Conservation (phyloP, 2,329 filamentous ascomycete genomes). For the Pseudogymnoascus sp. region DNA sequence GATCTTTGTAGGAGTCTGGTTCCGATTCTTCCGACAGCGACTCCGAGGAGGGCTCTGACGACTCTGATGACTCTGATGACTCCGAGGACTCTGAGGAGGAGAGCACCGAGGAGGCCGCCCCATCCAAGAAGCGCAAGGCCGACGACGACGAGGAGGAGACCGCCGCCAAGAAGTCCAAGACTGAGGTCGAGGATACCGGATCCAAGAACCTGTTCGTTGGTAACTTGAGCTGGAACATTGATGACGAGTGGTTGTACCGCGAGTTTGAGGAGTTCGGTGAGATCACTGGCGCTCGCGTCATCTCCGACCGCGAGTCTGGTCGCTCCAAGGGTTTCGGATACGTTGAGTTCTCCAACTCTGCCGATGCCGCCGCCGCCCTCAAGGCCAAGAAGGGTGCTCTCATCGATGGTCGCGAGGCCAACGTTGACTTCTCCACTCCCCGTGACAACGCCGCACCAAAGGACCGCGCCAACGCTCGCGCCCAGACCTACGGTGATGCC, state of each 20-base stretch:
- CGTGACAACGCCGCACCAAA: conserved; percentile 42
- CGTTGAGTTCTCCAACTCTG: conserved; percentile 56
- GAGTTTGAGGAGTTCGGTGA: conserved; percentile 64
- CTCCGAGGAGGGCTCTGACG: conserved; percentile 9
- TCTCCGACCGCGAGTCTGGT: conserved; percentile 58
- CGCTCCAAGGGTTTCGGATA: conserved; percentile 69
- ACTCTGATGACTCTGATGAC: conserved; percentile 18
- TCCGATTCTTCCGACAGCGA: conserved; percentile 16
- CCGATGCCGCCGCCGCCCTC: conserved; percentile 54
- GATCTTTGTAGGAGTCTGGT: conserved; percentile 18
- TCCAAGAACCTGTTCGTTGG: conserved; percentile 62
- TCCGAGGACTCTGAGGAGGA: conserved; percentile 20
- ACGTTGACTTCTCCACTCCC: conserved; percentile 61
- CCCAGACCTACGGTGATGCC: conserved; percentile 53
- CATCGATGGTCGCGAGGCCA: conserved; percentile 58
- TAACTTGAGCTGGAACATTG: conserved; percentile 67
- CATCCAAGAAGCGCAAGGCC: conserved; percentile 53
- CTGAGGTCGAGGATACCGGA: conserved; percentile 33
- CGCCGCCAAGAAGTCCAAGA: conserved; percentile 46
- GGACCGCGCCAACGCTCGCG: conserved; percentile 42
- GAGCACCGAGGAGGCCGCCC: conserved; percentile 29
- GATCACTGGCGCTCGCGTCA: conserved; percentile 54
- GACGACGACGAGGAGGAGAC: conserved; percentile 35
- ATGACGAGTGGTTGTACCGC: conserved; percentile 61
- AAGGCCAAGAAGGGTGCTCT: conserved; percentile 55